Evolutionary conservation across 805 yeast genomes (phyloP), one percentile per base, ranked within the genome.

Genomic region (Kazachstania martiniae): DNA sequence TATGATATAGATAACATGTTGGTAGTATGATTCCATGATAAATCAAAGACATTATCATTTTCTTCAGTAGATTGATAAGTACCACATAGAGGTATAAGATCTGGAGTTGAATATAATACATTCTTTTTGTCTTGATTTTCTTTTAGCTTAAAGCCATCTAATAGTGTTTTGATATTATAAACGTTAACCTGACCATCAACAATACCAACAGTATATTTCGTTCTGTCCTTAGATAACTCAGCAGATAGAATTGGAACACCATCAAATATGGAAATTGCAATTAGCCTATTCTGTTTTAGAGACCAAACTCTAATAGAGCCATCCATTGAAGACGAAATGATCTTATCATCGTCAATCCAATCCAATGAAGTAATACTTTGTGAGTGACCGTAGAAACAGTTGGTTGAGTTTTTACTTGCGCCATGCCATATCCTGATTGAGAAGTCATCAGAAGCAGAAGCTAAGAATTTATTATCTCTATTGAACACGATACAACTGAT

Each of bases 361-460:
- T 63, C 48, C 6, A 76, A 61, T 13, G 61, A 66, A 3, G 74
- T 60, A 7, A 77, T 62, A 18, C 83, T 73, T 35, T 74, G 70
- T 1, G 72, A 61, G 49, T 78, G 85, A 0, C 76, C 77, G 5
- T 48, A 35, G 24, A 72, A 48, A 4, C 68, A 56, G 35, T 67
- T 67, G 22, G 67, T 57, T 18, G 73, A 67, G 37, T 70, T 71
- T 16, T 70, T 58, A 21, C 74, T 69, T 18, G 68, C 67, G 23
- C 85, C 79, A 46, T 67, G 71, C 94, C 95, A 87, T 14, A 85
- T 62, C 43, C 83, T 70, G 7, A 86, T 65, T 0, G 70, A 62
- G 35, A 71, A 68, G 51, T 87, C 95, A 49, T 83, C 94, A 1
- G 93, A 75, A 7, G 83, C 76, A 2, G 87, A 74, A 3, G 85